Conservation (phyloP, 768 basidiomycete species). For the Tephrocybe sp. region DNA sequence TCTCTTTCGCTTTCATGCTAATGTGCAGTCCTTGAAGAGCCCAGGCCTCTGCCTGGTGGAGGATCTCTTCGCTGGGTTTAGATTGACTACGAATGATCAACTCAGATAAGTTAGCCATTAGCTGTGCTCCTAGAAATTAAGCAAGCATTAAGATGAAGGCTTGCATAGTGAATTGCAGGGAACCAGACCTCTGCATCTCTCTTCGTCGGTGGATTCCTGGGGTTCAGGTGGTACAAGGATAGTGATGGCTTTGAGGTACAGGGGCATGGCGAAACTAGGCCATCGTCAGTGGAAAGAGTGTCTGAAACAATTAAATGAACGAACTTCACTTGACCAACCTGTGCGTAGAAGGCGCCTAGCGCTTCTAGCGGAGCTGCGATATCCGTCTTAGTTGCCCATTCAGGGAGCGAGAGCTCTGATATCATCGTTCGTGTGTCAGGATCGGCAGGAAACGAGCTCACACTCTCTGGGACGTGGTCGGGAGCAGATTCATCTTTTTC, state of each 20-base stretch:
- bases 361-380: slow-evolving; percentile 70
- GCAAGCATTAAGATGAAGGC: slow-evolving; percentile 1
- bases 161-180: neutral
- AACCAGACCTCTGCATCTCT: slow-evolving; percentile 59
- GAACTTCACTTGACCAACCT: slow-evolving; percentile 56
- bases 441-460: slow-evolving; percentile 9
- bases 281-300: slow-evolving; percentile 6
- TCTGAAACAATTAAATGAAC: too few species aligned
- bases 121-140: slow-evolving; percentile 36
- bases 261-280: slow-evolving; percentile 57
- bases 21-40: slow-evolving; percentile 49
- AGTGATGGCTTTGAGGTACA: slow-evolving; percentile 67
- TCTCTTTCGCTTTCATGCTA: slow-evolving; percentile 27
- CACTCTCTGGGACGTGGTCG: neutral
- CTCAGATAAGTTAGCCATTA: slow-evolving; percentile 47
- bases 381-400: slow-evolving; percentile 60
- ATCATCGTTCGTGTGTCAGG: slow-evolving; percentile 33
- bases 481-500: slow-evolving; percentile 3
- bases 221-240: slow-evolving; percentile 55
- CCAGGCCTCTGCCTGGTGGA: slow-evolving; percentile 60
- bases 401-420: slow-evolving; percentile 55
- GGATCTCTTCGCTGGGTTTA: slow-evolving; percentile 26
- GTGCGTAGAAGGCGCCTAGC: slow-evolving; percentile 60
- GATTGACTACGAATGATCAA: slow-evolving; percentile 35
- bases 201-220: slow-evolving; percentile 36